Percentiles rank a stretch among this genome's conserved stretches.
Evolutionary conservation across 164 flowering plant species (phyloP).

Genomic region (Sedum album): DNA sequence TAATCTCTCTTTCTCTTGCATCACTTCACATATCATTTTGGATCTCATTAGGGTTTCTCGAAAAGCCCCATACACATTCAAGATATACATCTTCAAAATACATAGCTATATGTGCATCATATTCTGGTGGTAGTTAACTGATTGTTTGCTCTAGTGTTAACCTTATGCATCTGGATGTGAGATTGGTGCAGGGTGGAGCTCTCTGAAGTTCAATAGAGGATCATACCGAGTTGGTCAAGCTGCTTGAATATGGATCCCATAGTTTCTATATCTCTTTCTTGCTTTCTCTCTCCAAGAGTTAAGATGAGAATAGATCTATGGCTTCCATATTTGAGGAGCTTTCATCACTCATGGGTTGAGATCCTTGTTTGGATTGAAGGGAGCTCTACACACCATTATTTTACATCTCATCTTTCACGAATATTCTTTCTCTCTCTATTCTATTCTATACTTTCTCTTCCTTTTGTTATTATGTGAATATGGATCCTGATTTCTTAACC

Average conservation of each 20-base stretch:
- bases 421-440: too few species aligned
- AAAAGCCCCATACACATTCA: background rate
- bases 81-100: background rate
- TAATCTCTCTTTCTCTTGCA: background rate
- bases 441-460: too few species aligned
- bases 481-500: too few species aligned
- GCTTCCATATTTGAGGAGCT: slow-evolving; percentile 55
- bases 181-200: slow-evolving; percentile 30
- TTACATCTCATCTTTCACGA: background rate
- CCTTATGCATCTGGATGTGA: background rate
- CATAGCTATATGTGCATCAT: background rate
- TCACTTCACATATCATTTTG: background rate
- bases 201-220: slow-evolving; percentile 48
- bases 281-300: background rate
- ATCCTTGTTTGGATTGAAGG: slow-evolving; percentile 66
- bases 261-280: slow-evolving; percentile 18
- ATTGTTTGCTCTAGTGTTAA: background rate
- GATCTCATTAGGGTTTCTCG: background rate
- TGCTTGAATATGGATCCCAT: slow-evolving; percentile 52
- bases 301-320: slow-evolving; percentile 32
- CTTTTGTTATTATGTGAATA: too few species aligned
- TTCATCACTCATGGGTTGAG: slow-evolving; percentile 1
- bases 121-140: background rate
- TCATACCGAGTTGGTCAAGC: slow-evolving; percentile 31
- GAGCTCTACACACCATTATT: slow-evolving; percentile 38